phyloP scores from a whole-genome alignment of 345 rosid species.

The Melaleuca alternifolia region DNA sequence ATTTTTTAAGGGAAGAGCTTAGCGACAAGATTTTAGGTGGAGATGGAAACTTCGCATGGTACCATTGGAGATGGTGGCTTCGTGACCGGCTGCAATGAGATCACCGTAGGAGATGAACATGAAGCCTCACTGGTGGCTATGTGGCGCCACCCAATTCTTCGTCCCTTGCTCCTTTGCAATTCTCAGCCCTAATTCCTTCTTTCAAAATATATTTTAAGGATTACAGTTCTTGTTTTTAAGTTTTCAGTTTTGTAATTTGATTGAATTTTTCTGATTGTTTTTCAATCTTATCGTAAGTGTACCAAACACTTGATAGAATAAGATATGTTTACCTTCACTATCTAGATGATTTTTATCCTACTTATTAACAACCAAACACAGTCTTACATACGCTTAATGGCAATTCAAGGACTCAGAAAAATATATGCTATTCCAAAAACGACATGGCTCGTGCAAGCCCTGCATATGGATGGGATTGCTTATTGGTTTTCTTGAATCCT shows the following conservation, averaged over 20 bases:
- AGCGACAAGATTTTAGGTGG: neutral
- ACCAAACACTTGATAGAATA: no score
- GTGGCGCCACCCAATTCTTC: neutral
- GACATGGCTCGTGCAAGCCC: no score
- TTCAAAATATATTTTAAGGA: neutral
- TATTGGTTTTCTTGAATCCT: no score
- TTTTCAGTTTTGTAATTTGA: no score
- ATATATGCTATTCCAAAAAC: no score
- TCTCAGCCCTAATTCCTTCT: neutral
- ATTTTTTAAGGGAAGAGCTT: neutral
- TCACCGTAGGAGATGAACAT: neutral
- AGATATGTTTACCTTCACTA: neutral
- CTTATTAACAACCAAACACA: fast-evolving
- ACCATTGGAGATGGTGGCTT: neutral
- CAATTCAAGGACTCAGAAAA: no score
- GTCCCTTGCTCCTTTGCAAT: neutral
- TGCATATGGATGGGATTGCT: no score
- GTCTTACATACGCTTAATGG: no score
- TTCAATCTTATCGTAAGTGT: neutral
- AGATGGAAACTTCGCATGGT: neutral
- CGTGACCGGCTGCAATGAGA: neutral
- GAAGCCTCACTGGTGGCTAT: neutral
- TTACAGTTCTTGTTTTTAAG: no score
- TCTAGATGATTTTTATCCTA: no score
- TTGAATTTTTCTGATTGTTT: no score